These are phyloP conservation scores for button mushroom (Agaricus bisporus) DNA, from an alignment of 768 basidiomycete genomes.

Conservation along the genomic window DNA sequence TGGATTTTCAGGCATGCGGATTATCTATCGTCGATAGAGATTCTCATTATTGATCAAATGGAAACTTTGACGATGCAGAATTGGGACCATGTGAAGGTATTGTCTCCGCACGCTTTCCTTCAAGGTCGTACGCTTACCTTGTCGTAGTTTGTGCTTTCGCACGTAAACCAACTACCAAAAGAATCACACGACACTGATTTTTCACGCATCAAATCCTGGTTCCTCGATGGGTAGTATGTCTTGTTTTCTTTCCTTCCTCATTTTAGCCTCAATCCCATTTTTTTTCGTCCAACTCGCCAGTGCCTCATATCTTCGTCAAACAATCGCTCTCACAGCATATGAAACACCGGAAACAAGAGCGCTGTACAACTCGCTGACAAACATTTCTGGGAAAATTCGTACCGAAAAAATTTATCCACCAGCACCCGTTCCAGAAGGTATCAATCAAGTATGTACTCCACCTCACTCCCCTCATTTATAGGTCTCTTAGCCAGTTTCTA, in stretches of 20 bases:
- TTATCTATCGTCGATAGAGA: constrained; percentile 89
- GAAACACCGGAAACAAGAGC: constrained; percentile 86
- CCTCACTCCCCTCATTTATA: neutral
- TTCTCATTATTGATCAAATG: constrained; percentile 87
- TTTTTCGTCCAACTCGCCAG: constrained; percentile 30
- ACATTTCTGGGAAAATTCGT: constrained; percentile 79
- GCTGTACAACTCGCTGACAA: constrained; percentile 76
- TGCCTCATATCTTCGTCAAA: constrained; percentile 82
- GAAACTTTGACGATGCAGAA: constrained; percentile 97
- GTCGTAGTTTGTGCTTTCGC: constrained; percentile 72
- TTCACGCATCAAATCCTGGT: constrained; percentile 97
- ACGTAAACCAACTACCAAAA: constrained; percentile 85
- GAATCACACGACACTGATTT: constrained; percentile 94
- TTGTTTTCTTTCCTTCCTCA: neutral
- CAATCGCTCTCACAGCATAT: constrained; percentile 79
- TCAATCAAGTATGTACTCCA: constrained; percentile 59
- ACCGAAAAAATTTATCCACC: constrained; percentile 66
- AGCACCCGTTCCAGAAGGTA: constrained; percentile 73
- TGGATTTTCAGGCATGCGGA: constrained; percentile 62
- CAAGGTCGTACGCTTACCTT: neutral
- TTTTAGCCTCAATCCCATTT: neutral
- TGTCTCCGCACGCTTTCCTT: constrained; percentile 8
- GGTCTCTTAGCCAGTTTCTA: constrained; percentile 20
- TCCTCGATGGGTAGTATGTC: constrained; percentile 82
- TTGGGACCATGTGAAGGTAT: constrained; percentile 95